These are phyloP conservation scores for Boletus edulis DNA, from an alignment of 768 basidiomycete genomes.

Conservation along the genomic window DNA sequence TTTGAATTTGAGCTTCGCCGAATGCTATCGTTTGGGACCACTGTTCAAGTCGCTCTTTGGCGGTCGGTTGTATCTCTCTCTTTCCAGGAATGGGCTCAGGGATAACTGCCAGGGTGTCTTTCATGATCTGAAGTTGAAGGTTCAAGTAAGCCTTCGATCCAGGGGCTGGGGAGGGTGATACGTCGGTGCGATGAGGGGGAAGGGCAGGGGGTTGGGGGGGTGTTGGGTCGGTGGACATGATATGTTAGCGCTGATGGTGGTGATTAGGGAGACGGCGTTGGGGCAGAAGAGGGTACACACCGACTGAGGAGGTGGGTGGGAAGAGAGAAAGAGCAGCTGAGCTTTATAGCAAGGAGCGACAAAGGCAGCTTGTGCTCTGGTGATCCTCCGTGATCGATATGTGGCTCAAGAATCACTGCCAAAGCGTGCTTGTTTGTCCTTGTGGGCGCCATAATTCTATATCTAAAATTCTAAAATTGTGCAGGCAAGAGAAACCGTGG, in stretches of 20 bases:
- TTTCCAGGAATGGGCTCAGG: slow-evolving; percentile 15
- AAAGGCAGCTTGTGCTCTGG: slow-evolving; percentile 25
- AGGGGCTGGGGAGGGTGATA: slow-evolving; percentile 12
- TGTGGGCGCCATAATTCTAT: slow-evolving; percentile 37
- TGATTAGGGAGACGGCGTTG: background rate
- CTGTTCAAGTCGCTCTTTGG: slow-evolving; percentile 1
- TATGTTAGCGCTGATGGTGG: background rate
- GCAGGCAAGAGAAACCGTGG: too few species aligned
- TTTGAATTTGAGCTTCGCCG: slow-evolving; percentile 21
- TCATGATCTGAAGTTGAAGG: slow-evolving; percentile 20
- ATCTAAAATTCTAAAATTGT: background rate
- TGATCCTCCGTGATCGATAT: slow-evolving; percentile 34
- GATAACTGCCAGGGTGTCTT: slow-evolving; percentile 13
- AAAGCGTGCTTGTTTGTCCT: slow-evolving; percentile 45
- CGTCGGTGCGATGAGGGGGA: background rate
- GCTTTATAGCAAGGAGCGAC: slow-evolving; percentile 29
- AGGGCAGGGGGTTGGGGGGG: slow-evolving; percentile 10
- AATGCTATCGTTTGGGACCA: slow-evolving; percentile 17
- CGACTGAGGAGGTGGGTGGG: background rate
- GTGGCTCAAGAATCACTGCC: slow-evolving; percentile 23
- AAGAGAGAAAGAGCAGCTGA: background rate
- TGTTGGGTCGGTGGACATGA: slow-evolving; percentile 17
- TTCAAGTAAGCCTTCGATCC: slow-evolving; percentile 18
- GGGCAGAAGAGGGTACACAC: background rate
- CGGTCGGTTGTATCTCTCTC: background rate